phyloP scores from a whole-genome alignment of 495 filamentous ascomycete species.

The Filosporella fistucella region DNA sequence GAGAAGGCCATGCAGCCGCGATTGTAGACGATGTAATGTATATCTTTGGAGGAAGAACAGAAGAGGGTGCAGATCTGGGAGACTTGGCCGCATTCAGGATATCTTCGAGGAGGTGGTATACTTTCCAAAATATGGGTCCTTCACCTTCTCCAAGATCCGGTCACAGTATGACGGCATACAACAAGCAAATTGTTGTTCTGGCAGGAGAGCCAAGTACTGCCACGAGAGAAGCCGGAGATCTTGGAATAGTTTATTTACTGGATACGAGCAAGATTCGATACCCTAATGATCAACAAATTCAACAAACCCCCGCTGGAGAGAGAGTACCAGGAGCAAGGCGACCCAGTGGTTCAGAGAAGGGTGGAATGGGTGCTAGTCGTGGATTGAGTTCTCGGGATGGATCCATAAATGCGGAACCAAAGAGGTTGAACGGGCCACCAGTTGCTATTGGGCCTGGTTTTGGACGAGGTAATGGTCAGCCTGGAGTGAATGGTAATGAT shows the following conservation, averaged over 20 bases:
- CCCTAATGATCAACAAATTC: conserved; percentile 68
- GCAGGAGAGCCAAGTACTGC: conserved; percentile 93
- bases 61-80: conserved; percentile 86
- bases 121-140: conserved; percentile 99
- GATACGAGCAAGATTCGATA: conserved; percentile 96
- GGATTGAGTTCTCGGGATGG: conserved; percentile 56
- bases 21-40: conserved; percentile 98
- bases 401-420: conserved; percentile 52
- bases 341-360: conserved; percentile 34
- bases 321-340: conserved; percentile 30
- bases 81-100: conserved; percentile 96
- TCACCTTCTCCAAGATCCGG: conserved; percentile 91
- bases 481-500: conserved; percentile 25
- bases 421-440: conserved; percentile 43
- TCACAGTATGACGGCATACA: conserved; percentile 94
- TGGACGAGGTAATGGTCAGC: conserved; percentile 23
- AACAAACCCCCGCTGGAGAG: conserved; percentile 31
- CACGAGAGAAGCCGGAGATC: conserved; percentile 70
- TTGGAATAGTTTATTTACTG: conserved; percentile 85
- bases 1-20: conserved; percentile 92
- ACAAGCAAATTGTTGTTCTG: conserved; percentile 85
- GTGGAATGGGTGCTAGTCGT: conserved; percentile 25
- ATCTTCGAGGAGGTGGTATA: conserved; percentile 89
- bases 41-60: conserved; percentile 94
- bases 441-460: conserved; percentile 37